Evolutionary conservation across 345 rosid species (phyloP).

Genomic region (Murraya koenigii): DNA sequence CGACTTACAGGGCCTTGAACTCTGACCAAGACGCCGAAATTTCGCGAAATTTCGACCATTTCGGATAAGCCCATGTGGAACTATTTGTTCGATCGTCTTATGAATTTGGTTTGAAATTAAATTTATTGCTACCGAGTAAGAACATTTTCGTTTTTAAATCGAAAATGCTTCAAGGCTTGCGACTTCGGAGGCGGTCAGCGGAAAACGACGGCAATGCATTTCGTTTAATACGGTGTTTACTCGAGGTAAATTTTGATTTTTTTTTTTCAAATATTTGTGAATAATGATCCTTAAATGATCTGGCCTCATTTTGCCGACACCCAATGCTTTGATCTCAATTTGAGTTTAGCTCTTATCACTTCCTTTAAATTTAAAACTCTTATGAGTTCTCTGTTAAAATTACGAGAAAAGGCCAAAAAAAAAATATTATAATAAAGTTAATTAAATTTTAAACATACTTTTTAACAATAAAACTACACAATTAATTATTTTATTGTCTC

Average conservation of each 20-base stretch:
- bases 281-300: neutral
- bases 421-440: no score
- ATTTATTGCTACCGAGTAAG: neutral
- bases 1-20: conserved; percentile 76
- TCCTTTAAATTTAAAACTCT: no score
- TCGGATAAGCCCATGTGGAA: conserved; percentile 55
- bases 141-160: no score
- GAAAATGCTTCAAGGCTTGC: neutral
- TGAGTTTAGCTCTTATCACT: no score
- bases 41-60: conserved; percentile 47
- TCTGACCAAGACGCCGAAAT: conserved; percentile 75
- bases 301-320: neutral
- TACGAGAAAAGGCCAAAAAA: no score
- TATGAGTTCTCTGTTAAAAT: no score
- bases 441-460: no score
- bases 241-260: no score
- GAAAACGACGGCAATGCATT: neutral
- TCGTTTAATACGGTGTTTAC: no score
- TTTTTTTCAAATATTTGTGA: no score
- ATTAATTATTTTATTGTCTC: no score
- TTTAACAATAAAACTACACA: no score
- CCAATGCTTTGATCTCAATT: neutral
- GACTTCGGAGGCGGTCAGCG: neutral
- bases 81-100: neutral
- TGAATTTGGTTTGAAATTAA: neutral